Conservation (phyloP, 768 basidiomycete species). For the Mycena albidolilacea region DNA sequence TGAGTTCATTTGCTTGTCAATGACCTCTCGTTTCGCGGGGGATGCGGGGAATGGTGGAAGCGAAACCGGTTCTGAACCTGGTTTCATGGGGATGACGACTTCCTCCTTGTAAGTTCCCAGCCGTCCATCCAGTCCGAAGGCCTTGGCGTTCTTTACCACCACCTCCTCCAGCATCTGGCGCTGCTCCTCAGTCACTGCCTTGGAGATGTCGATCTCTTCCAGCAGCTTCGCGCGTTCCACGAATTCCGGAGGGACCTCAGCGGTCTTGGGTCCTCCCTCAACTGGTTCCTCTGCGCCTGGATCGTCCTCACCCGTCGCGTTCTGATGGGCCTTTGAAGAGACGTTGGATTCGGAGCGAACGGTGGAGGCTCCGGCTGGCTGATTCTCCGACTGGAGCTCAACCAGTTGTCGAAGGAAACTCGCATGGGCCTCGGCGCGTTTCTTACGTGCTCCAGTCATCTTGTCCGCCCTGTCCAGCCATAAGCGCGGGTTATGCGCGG, state of each 20-base stretch:
- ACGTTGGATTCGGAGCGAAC: background rate
- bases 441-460: background rate
- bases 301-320: background rate
- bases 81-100: conserved; percentile 45
- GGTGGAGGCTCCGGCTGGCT: background rate
- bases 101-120: conserved; percentile 46
- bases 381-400: background rate
- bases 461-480: background rate
- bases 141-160: conserved; percentile 36
- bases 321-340: background rate
- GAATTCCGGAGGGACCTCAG: background rate
- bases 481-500: background rate
- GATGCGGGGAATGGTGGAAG: conserved; percentile 44
- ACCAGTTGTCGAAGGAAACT: background rate
- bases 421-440: background rate
- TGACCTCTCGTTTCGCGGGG: conserved; percentile 46
- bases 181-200: background rate
- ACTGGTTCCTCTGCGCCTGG: background rate
- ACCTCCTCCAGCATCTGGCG: conserved; percentile 35
- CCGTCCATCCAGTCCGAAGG: conserved; percentile 49
- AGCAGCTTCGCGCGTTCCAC: background rate
- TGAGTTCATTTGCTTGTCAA: conserved; percentile 45
- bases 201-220: background rate
- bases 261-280: conserved; percentile 1
- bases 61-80: conserved; percentile 45